Percentiles rank a stretch among this genome's conserved stretches.
Conservation (phyloP, 78 protist species). For the Pelomyxa schiedti region DNA sequence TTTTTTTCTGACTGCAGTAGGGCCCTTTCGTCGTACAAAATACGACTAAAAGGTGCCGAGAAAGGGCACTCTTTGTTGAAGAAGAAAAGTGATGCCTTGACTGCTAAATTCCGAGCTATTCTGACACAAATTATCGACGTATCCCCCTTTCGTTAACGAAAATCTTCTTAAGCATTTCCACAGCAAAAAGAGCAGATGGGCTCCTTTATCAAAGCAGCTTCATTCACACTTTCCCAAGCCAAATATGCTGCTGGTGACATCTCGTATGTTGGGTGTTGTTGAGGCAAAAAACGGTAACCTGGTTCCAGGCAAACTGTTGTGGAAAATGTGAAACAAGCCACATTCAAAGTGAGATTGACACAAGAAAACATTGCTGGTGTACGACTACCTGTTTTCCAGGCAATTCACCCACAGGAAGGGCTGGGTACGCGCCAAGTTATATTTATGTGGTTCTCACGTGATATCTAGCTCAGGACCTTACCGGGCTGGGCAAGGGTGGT, state of each 20-base stretch:
- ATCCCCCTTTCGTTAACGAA: not conserved
- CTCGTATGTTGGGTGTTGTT: conserved; percentile 12
- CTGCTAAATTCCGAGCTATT: conserved; percentile 64
- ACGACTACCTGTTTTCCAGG: conserved; percentile 64
- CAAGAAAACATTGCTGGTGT: conserved; percentile 92
- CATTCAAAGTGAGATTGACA: conserved; percentile 33
- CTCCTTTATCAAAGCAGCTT: conserved; percentile 50
- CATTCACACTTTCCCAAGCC: conserved; percentile 71
- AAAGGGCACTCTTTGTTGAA: conserved; percentile 89
- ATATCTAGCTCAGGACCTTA: conserved; percentile 31
- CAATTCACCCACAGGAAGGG: not conserved
- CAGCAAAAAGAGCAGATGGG: conserved; percentile 51
- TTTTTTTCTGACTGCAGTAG: conserved; percentile 9
- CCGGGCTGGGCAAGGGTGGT: conserved; percentile 94
- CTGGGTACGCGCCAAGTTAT: too few species aligned
- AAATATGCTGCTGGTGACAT: conserved; percentile 71
- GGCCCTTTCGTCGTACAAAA: conserved; percentile 77
- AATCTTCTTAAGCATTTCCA: not conserved
- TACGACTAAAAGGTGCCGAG: conserved; percentile 80
- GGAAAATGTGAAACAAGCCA: conserved; percentile 42
- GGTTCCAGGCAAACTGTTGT: conserved; percentile 37
- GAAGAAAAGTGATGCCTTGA: conserved; percentile 92
- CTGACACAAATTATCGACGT: conserved; percentile 45
- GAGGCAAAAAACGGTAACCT: not conserved
- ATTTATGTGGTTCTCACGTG: too few species aligned